phyloP scores from a whole-genome alignment of 1,284 basidiomycete genomes.

The Apiotrichum sp. region DNA sequence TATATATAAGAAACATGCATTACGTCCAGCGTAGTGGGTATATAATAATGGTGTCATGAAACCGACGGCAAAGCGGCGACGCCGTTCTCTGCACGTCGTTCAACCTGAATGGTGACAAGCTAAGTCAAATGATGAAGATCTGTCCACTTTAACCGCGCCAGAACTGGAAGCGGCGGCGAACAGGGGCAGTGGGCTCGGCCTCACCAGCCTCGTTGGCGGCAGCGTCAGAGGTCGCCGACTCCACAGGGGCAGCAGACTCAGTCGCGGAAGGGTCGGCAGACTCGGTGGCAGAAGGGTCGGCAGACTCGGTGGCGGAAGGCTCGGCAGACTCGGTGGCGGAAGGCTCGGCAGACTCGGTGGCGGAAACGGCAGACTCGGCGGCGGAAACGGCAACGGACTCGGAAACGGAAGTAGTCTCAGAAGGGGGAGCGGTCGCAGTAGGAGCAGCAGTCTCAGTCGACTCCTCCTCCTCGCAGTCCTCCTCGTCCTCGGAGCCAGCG shows the following conservation, averaged over 20 bases:
- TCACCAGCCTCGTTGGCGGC: not conserved
- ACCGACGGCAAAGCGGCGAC: not conserved
- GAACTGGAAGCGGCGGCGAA: conserved; percentile 9
- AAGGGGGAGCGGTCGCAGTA: not conserved
- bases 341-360: not conserved
- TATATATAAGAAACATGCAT: not conserved
- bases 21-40: conserved; percentile 5
- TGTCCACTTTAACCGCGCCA: conserved; percentile 9
- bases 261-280: not conserved
- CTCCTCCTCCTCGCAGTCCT: conserved; percentile 51
- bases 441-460: conserved; percentile 49
- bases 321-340: not conserved
- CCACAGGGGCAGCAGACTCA: not conserved
- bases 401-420: conserved; percentile 1
- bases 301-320: not conserved
- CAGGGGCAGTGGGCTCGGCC: not conserved
- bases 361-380: not conserved
- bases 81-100: no score
- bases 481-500: not conserved
- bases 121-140: no score
- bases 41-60: conserved; percentile 1
- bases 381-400: conserved; percentile 1
- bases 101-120: no score
- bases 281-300: not conserved
- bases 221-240: no score